Conservation (phyloP, 1,139 yeast species). For the Blastobotrys apis region DNA sequence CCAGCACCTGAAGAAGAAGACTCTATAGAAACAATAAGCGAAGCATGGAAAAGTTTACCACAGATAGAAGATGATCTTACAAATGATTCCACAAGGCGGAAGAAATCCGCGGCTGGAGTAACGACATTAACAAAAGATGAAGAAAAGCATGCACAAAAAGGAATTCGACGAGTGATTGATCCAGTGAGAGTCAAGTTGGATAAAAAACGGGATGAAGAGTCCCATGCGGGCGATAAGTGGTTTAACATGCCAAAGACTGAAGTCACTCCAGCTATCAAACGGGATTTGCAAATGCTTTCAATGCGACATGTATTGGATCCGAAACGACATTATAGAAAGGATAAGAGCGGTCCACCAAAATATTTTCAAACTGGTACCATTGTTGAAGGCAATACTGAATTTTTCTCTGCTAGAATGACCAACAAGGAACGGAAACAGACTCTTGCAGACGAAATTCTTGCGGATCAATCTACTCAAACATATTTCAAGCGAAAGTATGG, state of each 20-base stretch:
- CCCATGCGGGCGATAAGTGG: conserved; percentile 62
- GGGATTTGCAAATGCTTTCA: conserved; percentile 74
- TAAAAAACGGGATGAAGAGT: conserved; percentile 28
- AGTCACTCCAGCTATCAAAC: conserved; percentile 63
- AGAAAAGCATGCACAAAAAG: conserved; percentile 2
- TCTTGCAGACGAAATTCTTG: conserved; percentile 75
- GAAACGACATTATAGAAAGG: conserved; percentile 89
- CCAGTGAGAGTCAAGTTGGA: conserved; percentile 41
- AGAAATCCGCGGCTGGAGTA: conserved; percentile 10
- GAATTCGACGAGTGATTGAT: conserved; percentile 44
- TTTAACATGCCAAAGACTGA: conserved; percentile 79
- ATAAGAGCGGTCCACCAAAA: conserved; percentile 75
- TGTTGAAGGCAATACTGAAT: conserved; percentile 76
- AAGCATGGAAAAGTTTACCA: conserved; percentile 12
- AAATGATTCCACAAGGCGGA: background rate
- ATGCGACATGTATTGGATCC: conserved; percentile 93
- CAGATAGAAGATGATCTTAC: conserved; percentile 6
- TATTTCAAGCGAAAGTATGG: conserved; percentile 82
- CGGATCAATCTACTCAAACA: conserved; percentile 62
- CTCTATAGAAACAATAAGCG: conserved; percentile 7
- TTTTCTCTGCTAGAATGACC: conserved; percentile 62
- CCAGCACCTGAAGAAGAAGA: conserved; percentile 5
- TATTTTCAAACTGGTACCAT: conserved; percentile 87
- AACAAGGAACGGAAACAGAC: conserved; percentile 72
- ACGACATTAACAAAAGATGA: conserved; percentile 2